phyloP scores from a whole-genome alignment of 352 stramenopile genomes.

The Phytophthora ohioensis region DNA sequence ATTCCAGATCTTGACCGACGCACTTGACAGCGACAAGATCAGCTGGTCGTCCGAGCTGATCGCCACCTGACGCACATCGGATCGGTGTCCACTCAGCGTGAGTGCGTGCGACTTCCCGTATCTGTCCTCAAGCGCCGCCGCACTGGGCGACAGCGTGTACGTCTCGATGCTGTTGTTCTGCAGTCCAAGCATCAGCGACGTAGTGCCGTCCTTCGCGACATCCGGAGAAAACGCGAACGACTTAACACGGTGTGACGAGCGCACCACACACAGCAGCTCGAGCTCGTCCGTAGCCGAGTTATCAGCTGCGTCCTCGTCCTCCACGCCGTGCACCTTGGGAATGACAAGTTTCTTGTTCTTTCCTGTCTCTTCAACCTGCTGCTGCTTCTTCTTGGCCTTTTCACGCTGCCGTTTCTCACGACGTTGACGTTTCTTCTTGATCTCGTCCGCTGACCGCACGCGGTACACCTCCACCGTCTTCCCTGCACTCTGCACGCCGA shows the following conservation, averaged over 20 bases:
- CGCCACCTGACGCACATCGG: conserved; percentile 90
- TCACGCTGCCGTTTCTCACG: conserved; percentile 89
- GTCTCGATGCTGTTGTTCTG: conserved; percentile 94
- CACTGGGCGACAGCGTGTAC: conserved; percentile 74
- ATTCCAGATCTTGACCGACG: conserved; percentile 95
- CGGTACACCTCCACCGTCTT: conserved; percentile 94
- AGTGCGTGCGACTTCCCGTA: conserved; percentile 75
- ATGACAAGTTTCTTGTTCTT: conserved; percentile 47
- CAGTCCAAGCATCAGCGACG: conserved; percentile 86
- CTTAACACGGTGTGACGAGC: conserved; percentile 87
- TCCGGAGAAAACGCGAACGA: conserved; percentile 90
- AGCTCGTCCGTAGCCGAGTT: conserved; percentile 86
- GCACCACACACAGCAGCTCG: conserved; percentile 88
- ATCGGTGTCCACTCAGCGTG: conserved; percentile 90
- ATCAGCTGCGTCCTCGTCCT: conserved; percentile 62
- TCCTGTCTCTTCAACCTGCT: conserved; percentile 35
- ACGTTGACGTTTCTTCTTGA: conserved; percentile 93
- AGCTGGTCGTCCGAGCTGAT: conserved; percentile 92
- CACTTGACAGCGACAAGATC: conserved; percentile 88
- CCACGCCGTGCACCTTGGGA: conserved; percentile 36
- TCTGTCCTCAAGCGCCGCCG: conserved; percentile 68
- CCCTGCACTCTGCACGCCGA: conserved; percentile 82
- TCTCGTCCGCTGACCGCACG: conserved; percentile 83
- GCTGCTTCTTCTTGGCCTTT: conserved; percentile 86
- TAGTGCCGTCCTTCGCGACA: conserved; percentile 82